Evolutionary conservation across 1,139 yeast genomes (phyloP).

Genomic region (Yamadazyma sp.): DNA sequence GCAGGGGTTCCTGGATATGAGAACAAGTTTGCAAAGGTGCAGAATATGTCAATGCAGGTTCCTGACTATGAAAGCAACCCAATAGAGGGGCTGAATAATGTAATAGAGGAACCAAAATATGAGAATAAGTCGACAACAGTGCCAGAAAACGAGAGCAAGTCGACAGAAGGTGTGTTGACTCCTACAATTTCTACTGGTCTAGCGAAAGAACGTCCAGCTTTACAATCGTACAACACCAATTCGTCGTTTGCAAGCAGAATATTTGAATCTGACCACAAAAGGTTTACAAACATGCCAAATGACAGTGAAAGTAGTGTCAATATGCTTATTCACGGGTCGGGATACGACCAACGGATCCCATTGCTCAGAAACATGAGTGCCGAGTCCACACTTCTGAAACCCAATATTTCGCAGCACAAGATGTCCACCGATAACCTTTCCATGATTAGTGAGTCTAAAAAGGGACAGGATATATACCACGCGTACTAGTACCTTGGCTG

Average conservation of each 20-base stretch:
- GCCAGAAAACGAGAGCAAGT: too few relatives aligned
- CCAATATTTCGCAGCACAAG: conserved; percentile 9
- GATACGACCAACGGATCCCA: conserved; percentile 33
- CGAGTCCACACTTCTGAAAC: conserved; percentile 19
- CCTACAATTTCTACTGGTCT: too few relatives aligned
- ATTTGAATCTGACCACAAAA: neutral
- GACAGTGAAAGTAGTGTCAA: conserved; percentile 19
- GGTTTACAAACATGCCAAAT: conserved; percentile 7
- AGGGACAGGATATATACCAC: conserved; percentile 21
- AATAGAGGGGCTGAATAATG: too few relatives aligned
- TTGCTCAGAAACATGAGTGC: conserved; percentile 29
- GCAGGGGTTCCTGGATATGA: too few relatives aligned
- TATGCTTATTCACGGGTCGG: conserved; percentile 22
- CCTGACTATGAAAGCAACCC: too few relatives aligned
- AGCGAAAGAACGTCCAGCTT: neutral
- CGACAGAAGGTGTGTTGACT: too few relatives aligned
- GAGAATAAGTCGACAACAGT: too few relatives aligned
- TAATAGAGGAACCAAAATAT: too few relatives aligned
- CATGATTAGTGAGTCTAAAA: conserved; percentile 14
- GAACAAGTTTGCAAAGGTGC: too few relatives aligned
- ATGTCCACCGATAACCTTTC: conserved; percentile 20
- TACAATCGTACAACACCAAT: neutral
- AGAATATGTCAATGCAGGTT: too few relatives aligned
- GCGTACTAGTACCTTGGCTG: conserved; percentile 14
- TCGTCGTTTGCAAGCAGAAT: neutral